Evolutionary conservation across 2,329 filamentous ascomycete genomes (phyloP), one percentile per base, ranked within the genome.

Genomic region (Elsinoe fawcettii): DNA sequence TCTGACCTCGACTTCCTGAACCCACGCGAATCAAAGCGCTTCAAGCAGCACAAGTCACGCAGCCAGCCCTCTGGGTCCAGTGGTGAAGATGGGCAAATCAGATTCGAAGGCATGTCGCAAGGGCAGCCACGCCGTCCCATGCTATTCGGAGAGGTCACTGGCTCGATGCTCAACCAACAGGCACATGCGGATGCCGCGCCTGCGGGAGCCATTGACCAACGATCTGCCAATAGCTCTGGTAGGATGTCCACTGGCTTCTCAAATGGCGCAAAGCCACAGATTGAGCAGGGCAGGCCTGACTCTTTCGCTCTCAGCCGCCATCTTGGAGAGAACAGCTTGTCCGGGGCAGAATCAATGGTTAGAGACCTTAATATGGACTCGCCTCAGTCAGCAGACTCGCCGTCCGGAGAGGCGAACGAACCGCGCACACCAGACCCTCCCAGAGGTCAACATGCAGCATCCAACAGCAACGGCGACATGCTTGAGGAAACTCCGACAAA

Each of bases 111-210:
- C 7, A 3, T 57, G 22, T 46, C 44, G 11, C 30, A 43, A 14
- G 32, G 60, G n/a, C 58, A 55, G 23, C 57, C 60, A 32, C 60
- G 54, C 37, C 59, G 58, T 32, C 58, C 61, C 14, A 79, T 78
- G 51, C 71, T 85, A 5, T 85, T 85, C 64, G 82, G 82, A 11
- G 82, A 85, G 65, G 80, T 85, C 60, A 77, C 77, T 9, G 69
- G 75, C 25, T 81, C 80, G 51, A 9, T 54, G 20, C 32, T 49
- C 27, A 44, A 57, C 30, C 41, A 43, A n/a, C 25, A 23, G 16
- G 53, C n/a, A 1, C 64, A 14, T 66, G 67, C 20, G n/a, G n/a
- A n/a, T n/a, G n/a, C n/a, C n/a, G n/a, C n/a, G n/a, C n/a, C n/a
- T 23, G 53, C 44, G 20, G 30, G 30, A 18, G 27, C 23, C 5